Evolutionary conservation across 1,284 basidiomycete species (phyloP).

Genomic region (Tilletia indica): DNA sequence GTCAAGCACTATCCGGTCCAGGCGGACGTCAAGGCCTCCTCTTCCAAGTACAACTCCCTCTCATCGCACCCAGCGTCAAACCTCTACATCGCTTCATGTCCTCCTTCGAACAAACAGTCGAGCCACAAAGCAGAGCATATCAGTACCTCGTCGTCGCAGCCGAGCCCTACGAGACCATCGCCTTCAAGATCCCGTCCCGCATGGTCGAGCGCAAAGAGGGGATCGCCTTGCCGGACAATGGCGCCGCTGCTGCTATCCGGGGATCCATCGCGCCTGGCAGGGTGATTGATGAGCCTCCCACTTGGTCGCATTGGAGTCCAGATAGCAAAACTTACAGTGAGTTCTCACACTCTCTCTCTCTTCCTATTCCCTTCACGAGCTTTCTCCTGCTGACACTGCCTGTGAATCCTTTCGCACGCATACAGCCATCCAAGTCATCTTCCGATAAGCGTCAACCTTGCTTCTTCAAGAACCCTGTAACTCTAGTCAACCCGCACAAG

Average conservation of each 20-base stretch:
- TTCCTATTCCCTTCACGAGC: neutral
- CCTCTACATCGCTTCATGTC: too few relatives aligned
- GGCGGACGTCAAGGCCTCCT: too few relatives aligned
- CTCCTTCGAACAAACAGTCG: constrained; percentile 57
- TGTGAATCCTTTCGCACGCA: neutral
- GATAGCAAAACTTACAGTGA: constrained; percentile 44
- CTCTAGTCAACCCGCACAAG: neutral
- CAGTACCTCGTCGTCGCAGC: constrained; percentile 98
- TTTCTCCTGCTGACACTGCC: neutral
- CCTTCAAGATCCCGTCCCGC: constrained; percentile 67
- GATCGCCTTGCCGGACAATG: too few relatives aligned
- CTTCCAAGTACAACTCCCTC: too few relatives aligned
- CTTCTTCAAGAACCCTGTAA: neutral
- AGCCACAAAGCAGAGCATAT: constrained; percentile 89
- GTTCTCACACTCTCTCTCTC: neutral
- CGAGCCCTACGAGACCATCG: constrained; percentile 98
- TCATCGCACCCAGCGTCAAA: too few relatives aligned
- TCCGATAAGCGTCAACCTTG: constrained; percentile 19
- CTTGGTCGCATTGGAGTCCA: constrained; percentile 50
- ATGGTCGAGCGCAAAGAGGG: too few relatives aligned
- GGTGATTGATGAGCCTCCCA: constrained; percentile 71
- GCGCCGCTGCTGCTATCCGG: neutral
- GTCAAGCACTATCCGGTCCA: too few relatives aligned
- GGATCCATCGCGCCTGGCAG: constrained; percentile 66
- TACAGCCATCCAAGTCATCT: constrained; percentile 44